Percentiles rank a stretch among this genome's conserved stretches.
Evolutionary conservation across 2,329 filamentous ascomycete genomes (phyloP).

Genomic region (Botrytis pseudocinerea): DNA sequence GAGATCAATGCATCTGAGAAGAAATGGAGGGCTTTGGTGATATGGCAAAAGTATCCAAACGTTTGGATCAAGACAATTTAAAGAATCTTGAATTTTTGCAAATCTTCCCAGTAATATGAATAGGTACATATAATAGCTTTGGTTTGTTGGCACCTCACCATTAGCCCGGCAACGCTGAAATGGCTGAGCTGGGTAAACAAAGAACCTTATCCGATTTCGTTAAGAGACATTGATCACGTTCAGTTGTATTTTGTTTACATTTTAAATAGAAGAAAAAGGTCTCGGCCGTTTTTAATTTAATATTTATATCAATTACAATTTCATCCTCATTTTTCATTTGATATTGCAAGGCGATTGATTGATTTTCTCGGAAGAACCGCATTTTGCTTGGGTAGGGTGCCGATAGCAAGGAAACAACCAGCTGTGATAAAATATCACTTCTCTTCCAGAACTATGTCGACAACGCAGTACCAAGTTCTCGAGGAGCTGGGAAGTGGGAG

Average conservation of each 20-base stretch:
- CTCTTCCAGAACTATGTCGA: constrained; percentile 41
- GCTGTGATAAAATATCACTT: not conserved
- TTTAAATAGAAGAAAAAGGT: not conserved
- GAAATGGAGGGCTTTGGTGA: not conserved
- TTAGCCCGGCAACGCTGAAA: not conserved
- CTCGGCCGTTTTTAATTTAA: not conserved
- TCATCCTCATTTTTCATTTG: not conserved
- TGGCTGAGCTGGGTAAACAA: constrained; percentile 1
- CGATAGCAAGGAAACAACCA: not conserved
- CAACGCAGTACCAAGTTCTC: constrained; percentile 87
- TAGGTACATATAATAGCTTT: constrained; percentile 2
- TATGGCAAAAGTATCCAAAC: not conserved
- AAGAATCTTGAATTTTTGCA: not conserved
- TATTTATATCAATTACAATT: not conserved
- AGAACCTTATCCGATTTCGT: constrained; percentile 16
- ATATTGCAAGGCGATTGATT: not conserved
- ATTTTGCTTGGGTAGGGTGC: not conserved
- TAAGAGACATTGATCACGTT: constrained; percentile 8
- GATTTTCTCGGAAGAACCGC: not conserved
- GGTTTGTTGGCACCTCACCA: not conserved
- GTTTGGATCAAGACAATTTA: not conserved
- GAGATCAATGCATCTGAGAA: not conserved
- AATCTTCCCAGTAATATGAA: not conserved
- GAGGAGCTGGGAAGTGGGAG: constrained; percentile 89
- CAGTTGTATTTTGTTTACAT: not conserved